These are phyloP conservation scores for Amphicarpaea edgeworthii DNA, from an alignment of 306 rosid species.

Conservation along the genomic window DNA sequence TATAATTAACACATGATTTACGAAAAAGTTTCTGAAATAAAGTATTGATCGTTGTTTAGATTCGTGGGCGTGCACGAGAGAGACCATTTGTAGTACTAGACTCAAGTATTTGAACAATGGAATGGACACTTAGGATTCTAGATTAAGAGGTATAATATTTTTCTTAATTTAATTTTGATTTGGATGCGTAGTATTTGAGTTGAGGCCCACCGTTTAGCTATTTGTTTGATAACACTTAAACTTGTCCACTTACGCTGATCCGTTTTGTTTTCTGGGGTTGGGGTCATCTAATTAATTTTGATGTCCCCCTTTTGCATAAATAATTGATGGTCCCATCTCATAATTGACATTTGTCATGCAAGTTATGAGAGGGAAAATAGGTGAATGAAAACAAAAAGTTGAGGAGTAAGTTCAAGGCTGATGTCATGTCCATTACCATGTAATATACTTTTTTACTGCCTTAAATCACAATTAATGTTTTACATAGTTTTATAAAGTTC, in stretches of 20 bases:
- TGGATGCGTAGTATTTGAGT: background rate
- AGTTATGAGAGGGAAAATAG: conserved; percentile 10
- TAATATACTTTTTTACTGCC: too few relatives aligned
- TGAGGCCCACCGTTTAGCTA: conserved; percentile 45
- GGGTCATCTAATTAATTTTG: conserved; percentile 34
- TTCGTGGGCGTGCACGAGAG: conserved; percentile 42
- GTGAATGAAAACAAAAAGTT: conserved; percentile 22
- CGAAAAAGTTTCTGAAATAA: conserved; percentile 13
- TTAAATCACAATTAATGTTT: too few relatives aligned
- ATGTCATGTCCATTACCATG: too few relatives aligned
- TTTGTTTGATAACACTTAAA: conserved; percentile 47
- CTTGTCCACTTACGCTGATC: conserved; percentile 41
- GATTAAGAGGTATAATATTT: background rate
- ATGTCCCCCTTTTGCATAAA: conserved; percentile 38
- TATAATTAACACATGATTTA: conserved; percentile 41
- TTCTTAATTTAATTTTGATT: background rate
- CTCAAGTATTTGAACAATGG: conserved; percentile 13
- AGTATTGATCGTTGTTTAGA: conserved; percentile 49
- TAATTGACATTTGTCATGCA: conserved; percentile 38
- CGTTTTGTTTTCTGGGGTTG: conserved; percentile 20
- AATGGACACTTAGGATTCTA: conserved; percentile 30
- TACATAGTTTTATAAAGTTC: too few relatives aligned
- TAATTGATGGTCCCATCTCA: conserved; percentile 48
- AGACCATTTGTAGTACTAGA: conserved; percentile 31
- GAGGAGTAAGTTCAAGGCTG: too few relatives aligned